These are phyloP conservation scores for Trichoderma simmonsii DNA, from an alignment of 2,329 filamentous ascomycete species.

Conservation along the genomic window DNA sequence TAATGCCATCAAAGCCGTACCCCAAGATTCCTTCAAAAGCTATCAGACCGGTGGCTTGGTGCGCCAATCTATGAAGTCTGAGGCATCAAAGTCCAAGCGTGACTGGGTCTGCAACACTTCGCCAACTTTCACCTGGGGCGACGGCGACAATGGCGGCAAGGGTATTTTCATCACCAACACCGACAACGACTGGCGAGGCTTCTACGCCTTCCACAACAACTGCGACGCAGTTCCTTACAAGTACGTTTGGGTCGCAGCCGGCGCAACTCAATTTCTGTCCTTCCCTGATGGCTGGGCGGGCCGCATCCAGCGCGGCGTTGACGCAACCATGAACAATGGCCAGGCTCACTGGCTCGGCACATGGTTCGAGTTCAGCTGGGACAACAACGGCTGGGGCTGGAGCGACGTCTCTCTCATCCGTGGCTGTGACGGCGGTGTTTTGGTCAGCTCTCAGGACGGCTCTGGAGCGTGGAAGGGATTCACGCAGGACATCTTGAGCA, in stretches of 20 bases:
- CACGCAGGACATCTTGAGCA: conserved; percentile 25
- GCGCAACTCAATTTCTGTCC: conserved; percentile 25
- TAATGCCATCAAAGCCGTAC: not conserved
- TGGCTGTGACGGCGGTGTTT: conserved; percentile 27
- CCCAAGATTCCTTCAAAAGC: not conserved
- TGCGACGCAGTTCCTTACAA: not conserved
- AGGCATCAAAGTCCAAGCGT: not conserved
- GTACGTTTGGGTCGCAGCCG: not conserved
- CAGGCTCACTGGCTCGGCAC: conserved; percentile 26
- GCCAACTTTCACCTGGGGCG: not conserved
- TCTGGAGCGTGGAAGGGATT: conserved; percentile 27
- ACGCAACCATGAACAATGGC: conserved; percentile 26
- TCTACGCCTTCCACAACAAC: not conserved
- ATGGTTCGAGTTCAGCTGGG: conserved; percentile 29
- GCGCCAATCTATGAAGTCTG: not conserved
- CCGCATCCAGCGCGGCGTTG: conserved; percentile 27
- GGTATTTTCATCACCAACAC: not conserved
- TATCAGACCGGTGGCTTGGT: not conserved
- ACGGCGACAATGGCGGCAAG: not conserved
- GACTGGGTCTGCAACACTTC: not conserved
- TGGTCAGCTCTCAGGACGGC: conserved; percentile 25
- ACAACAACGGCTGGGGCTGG: conserved; percentile 25
- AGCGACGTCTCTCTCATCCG: conserved; percentile 30
- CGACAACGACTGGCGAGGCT: not conserved
- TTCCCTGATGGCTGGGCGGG: conserved; percentile 28